These are phyloP conservation scores for Fusarium sp. DNA, from an alignment of 2,329 filamentous ascomycete species.

Conservation along the genomic window DNA sequence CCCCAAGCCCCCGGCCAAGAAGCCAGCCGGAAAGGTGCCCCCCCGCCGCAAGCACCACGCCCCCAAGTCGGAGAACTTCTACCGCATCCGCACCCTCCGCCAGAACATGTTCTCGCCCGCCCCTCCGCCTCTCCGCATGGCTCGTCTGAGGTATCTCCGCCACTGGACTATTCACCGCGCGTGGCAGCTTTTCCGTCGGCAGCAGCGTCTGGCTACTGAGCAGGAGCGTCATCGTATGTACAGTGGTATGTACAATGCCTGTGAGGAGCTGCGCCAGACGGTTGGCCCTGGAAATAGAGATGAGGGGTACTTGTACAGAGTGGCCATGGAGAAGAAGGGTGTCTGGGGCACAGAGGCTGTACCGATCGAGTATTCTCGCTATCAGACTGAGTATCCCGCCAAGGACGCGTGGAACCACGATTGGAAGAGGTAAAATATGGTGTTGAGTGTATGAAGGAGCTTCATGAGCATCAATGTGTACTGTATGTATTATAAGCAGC, in stretches of 20 bases:
- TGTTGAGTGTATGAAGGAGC: constrained; percentile 5
- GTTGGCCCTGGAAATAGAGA: constrained; percentile 66
- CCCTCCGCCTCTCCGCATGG: constrained; percentile 83
- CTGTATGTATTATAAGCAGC: constrained; percentile 39
- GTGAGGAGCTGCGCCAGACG: constrained; percentile 80
- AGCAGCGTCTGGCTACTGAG: constrained; percentile 72
- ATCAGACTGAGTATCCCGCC: constrained; percentile 84
- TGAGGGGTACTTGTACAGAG: constrained; percentile 81
- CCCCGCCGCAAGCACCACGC: constrained; percentile 42
- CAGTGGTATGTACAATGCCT: constrained; percentile 84
- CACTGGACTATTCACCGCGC: constrained; percentile 99
- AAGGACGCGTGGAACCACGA: constrained; percentile 90
- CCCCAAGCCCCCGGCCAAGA: constrained; percentile 39
- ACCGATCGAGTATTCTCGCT: constrained; percentile 90
- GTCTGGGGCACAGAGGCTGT: constrained; percentile 78
- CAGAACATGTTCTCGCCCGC: constrained; percentile 62
- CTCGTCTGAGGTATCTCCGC: constrained; percentile 84
- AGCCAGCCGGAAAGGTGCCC: constrained; percentile 37
- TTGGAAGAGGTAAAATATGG: constrained; percentile 74
- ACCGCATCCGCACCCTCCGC: constrained; percentile 57
- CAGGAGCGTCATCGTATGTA: constrained; percentile 82
- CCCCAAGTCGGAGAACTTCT: constrained; percentile 52
- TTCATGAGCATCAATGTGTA: constrained; percentile 24
- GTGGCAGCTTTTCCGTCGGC: constrained; percentile 83
- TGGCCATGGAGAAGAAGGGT: constrained; percentile 91